Percentiles rank a stretch among this genome's conserved stretches.
Evolutionary conservation across 768 basidiomycete species (phyloP).

Genomic region (Tricholoma terreum): DNA sequence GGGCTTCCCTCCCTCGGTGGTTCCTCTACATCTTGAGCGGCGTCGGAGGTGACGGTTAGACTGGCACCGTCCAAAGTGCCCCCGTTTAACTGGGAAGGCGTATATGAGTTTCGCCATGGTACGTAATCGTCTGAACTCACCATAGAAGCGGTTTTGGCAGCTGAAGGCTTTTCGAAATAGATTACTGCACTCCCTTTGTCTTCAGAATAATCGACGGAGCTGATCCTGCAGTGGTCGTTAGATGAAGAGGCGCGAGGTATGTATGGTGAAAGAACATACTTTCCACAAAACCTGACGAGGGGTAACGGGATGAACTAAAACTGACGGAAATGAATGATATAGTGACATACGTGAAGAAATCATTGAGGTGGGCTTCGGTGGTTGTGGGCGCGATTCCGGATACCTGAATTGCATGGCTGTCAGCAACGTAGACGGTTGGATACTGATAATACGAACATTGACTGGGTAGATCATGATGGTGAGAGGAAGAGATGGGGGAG

Average conservation of each 20-base stretch:
- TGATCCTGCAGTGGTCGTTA: conserved; percentile 46
- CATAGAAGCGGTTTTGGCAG: conserved; percentile 86
- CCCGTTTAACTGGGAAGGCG: conserved; percentile 54
- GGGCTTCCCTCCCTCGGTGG: conserved; percentile 32
- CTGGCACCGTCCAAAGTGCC: conserved; percentile 71
- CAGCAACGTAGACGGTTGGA: not conserved
- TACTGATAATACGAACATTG: conserved; percentile 31
- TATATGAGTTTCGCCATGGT: not conserved
- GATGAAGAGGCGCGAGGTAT: conserved; percentile 4
- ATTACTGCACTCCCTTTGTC: conserved; percentile 56
- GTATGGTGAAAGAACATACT: conserved; percentile 36
- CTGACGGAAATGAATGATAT: conserved; percentile 2
- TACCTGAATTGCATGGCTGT: conserved; percentile 47
- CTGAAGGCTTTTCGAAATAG: conserved; percentile 78
- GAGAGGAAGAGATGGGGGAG: conserved; percentile 14
- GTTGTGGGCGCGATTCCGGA: conserved; percentile 66
- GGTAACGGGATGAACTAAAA: conserved; percentile 10
- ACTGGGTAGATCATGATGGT: conserved; percentile 45
- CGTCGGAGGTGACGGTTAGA: conserved; percentile 70
- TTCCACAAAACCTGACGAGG: conserved; percentile 77
- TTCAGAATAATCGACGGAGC: conserved; percentile 50
- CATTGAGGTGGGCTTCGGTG: conserved; percentile 62
- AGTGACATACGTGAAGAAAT: conserved; percentile 73
- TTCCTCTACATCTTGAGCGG: conserved; percentile 50
- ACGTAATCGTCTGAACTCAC: conserved; percentile 27